Evolutionary conservation across 305 asterid genomes (phyloP).

Genomic region (Stenogyne calaminthoides): DNA sequence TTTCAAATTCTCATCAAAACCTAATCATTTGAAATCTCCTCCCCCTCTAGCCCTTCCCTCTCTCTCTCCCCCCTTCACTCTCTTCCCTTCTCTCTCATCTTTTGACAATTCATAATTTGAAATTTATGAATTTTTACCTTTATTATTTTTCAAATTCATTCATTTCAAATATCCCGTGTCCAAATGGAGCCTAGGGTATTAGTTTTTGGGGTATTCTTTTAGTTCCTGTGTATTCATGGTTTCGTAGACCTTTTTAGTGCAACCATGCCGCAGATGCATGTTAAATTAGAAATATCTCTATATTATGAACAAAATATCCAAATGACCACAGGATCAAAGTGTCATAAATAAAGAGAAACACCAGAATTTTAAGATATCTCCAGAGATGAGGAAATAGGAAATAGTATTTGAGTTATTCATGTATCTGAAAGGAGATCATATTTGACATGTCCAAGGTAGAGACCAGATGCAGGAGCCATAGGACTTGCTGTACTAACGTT

Average conservation of each 20-base stretch:
- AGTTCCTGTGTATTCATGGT: too few relatives aligned
- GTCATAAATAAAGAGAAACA: neutral
- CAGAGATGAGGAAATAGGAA: neutral
- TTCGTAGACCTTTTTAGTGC: neutral
- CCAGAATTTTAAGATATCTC: neutral
- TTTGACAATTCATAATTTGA: too few relatives aligned
- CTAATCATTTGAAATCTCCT: too few relatives aligned
- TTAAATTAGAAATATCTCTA: neutral
- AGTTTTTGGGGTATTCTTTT: neutral
- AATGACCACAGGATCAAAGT: neutral
- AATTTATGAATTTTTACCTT: too few relatives aligned
- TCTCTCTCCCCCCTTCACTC: too few relatives aligned
- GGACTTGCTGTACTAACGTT: conserved; percentile 67
- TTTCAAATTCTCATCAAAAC: too few relatives aligned
- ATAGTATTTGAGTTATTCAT: neutral
- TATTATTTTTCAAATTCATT: too few relatives aligned
- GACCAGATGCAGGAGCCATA: conserved; percentile 96
- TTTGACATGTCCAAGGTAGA: conserved; percentile 87
- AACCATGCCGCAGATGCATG: neutral
- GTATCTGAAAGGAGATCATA: conserved; percentile 61
- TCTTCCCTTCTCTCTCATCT: too few relatives aligned
- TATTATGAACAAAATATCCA: neutral
- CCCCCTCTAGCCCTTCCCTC: too few relatives aligned
- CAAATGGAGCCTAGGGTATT: too few relatives aligned
- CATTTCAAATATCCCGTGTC: too few relatives aligned